These are phyloP conservation scores for Ceratocystis destructans DNA, from an alignment of 2,329 filamentous ascomycete genomes.

Conservation along the genomic window DNA sequence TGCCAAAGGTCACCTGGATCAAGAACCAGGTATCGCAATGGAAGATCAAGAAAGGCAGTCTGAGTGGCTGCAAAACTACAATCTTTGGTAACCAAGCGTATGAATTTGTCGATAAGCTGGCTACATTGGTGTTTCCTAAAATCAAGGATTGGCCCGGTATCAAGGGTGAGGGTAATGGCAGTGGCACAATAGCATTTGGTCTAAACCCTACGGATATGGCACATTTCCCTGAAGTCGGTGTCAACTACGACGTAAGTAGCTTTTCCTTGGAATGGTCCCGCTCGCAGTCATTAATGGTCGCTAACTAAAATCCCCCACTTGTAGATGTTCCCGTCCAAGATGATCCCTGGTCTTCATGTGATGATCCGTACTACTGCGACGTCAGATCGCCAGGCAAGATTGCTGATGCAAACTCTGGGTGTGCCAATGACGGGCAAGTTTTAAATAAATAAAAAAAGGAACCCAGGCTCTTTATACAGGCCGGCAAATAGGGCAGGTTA, in stretches of 20 bases:
- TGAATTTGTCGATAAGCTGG: conserved; percentile 78
- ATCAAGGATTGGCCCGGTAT: conserved; percentile 88
- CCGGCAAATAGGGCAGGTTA: neutral
- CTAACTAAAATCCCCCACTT: conserved; percentile 16
- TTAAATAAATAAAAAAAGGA: neutral
- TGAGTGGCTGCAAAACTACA: conserved; percentile 62
- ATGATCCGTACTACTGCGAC: conserved; percentile 72
- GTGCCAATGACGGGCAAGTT: conserved; percentile 28
- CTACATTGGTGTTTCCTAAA: conserved; percentile 80
- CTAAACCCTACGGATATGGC: conserved; percentile 61
- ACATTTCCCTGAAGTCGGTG: conserved; percentile 84
- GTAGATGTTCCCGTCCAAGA: conserved; percentile 47
- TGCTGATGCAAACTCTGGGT: conserved; percentile 57
- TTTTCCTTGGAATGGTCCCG: neutral
- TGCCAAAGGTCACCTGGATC: conserved; percentile 55
- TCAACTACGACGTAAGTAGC: conserved; percentile 79
- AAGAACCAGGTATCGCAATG: conserved; percentile 62
- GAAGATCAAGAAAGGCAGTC: conserved; percentile 56
- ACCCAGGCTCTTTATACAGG: neutral
- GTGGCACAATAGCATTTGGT: conserved; percentile 77
- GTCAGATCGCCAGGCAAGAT: conserved; percentile 69
- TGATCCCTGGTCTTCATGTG: conserved; percentile 77
- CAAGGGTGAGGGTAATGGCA: conserved; percentile 58
- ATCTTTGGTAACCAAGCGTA: conserved; percentile 69
- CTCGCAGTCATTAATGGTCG: neutral